Conservation (phyloP, 768 basidiomycete genomes). For the Gymnopilus junonius region DNA sequence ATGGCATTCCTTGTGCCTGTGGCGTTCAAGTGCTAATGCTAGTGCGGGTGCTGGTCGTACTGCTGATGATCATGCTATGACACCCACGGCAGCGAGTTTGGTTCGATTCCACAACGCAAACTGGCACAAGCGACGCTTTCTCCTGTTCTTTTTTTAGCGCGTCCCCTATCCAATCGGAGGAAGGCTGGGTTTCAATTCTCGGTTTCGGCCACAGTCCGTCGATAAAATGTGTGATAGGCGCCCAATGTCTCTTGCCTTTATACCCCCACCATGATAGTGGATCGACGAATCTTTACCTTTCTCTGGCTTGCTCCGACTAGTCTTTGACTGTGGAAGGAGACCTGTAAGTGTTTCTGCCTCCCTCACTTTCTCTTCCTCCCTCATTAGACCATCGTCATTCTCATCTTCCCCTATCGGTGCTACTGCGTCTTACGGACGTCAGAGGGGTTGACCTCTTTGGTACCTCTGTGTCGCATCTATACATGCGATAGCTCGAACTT, state of each 20-base stretch:
- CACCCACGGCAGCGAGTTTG: too few relatives aligned
- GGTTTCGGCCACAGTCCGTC: not conserved
- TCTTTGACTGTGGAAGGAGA: not conserved
- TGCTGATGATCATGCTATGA: too few relatives aligned
- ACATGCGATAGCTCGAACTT: too few relatives aligned
- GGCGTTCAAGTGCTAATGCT: not conserved
- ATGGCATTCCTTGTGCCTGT: not conserved
- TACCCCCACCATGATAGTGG: not conserved
- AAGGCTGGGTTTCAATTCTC: not conserved
- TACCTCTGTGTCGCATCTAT: too few relatives aligned
- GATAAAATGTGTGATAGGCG: not conserved
- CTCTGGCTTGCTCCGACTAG: too few relatives aligned
- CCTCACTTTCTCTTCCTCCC: too few relatives aligned
- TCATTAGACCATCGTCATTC: too few relatives aligned
- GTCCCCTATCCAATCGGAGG: not conserved
- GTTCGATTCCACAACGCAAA: not conserved
- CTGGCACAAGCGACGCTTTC: not conserved
- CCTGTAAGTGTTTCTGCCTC: not conserved
- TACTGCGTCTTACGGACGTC: not conserved
- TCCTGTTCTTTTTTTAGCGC: not conserved
- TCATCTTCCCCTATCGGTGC: slow-evolving; percentile 10
- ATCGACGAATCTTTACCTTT: too few relatives aligned
- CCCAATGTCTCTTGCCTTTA: not conserved
- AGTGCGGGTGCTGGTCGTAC: too few relatives aligned
- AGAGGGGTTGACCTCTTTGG: not conserved